Evolutionary conservation across 2,329 filamentous ascomycete species (phyloP).

Genomic region (Graphilbum sp.): DNA sequence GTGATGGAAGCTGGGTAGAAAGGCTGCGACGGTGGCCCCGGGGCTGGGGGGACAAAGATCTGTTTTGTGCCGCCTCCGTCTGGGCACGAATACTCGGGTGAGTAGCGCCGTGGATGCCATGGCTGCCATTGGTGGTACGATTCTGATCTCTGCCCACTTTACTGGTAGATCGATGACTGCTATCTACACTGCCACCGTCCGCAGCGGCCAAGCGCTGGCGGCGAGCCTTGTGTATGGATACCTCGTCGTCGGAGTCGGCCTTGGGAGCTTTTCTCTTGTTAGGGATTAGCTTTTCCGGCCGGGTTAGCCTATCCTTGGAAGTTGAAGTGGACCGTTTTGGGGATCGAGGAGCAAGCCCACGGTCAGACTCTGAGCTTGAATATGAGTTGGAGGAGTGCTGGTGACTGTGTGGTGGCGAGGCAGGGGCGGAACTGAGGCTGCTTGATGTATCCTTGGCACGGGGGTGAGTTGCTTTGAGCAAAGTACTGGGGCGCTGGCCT

Average conservation of each 20-base stretch:
- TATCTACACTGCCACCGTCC: slow-evolving; percentile 17
- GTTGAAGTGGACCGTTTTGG: too few relatives aligned
- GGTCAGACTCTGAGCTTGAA: slow-evolving; percentile 41
- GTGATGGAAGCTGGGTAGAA: slow-evolving; percentile 44
- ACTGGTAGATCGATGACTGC: neutral
- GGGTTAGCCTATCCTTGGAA: slow-evolving; percentile 27
- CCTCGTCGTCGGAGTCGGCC: slow-evolving; percentile 41
- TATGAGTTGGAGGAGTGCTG: slow-evolving; percentile 21
- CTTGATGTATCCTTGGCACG: slow-evolving; percentile 34
- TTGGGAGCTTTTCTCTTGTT: slow-evolving; percentile 38
- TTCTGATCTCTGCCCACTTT: slow-evolving; percentile 3
- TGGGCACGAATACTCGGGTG: slow-evolving; percentile 16
- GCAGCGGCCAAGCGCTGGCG: slow-evolving; percentile 31
- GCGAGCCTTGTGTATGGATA: slow-evolving; percentile 34
- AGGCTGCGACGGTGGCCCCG: slow-evolving; percentile 44
- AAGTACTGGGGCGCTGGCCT: neutral
- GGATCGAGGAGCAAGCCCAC: slow-evolving; percentile 22
- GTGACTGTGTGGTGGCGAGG: slow-evolving; percentile 30
- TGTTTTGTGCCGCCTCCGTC: slow-evolving; percentile 19
- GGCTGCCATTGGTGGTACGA: slow-evolving; percentile 11
- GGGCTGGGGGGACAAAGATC: slow-evolving; percentile 44
- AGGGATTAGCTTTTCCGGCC: slow-evolving; percentile 28
- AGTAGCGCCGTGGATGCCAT: slow-evolving; percentile 11
- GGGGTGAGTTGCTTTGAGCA: neutral
- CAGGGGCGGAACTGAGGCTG: slow-evolving; percentile 41